Base-by-base conservation (phyloP, 2,329 filamentous ascomycete genomes). In the Macroventuria anomochaeta region DNA sequence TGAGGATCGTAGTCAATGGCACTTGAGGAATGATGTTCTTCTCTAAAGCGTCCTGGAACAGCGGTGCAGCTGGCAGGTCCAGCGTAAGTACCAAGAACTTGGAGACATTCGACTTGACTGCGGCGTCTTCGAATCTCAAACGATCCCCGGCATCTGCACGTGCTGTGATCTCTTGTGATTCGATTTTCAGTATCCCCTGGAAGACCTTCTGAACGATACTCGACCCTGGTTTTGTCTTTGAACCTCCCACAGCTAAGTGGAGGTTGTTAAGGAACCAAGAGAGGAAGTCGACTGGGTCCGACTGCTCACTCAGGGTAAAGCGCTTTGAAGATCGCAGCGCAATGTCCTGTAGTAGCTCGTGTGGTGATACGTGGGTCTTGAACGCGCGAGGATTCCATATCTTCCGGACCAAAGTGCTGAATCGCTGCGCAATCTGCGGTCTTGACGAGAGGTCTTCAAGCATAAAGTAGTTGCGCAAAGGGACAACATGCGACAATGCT, bases 301-400 rank as follows among this genome's bases (percentile, higher is more conserved):
- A 95, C 77, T 97, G 95, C 23, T 87, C 81, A 0, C 92, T 96
- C 41, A 97, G 82, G 5, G 89, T 95, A 78, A 96, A 99, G 58
- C 90, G 91, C 77, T 97, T 97, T 64, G 88, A 93, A 26, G 93
- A 97, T 41, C 88, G 88, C 34, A 97, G 80, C 1, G 93, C 90
- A 59, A 99, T 90, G 73, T 97, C 93, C 76, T 99, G 95, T 1
- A 99, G 86, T 25, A 99, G 84, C 76, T 99, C 95, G 80, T 99
- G 95, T 0, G 95, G 95, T 8, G 93, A 97, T 46, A 99, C 95
- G 75, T 99, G 95, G 4, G 89, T 88, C 76, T 96, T 96, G 83
- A 99, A 99, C 8, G 95, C 93, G 64, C 90, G 88, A 2, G 93
- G 89, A 73, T 99, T 99, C 95, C 95, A 99, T 62, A 99, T 91